Percentiles rank a stretch among this genome's conserved stretches.
phyloP scores from a whole-genome alignment of 179 eudicot genomes.

The Patellifolia procumbens region DNA sequence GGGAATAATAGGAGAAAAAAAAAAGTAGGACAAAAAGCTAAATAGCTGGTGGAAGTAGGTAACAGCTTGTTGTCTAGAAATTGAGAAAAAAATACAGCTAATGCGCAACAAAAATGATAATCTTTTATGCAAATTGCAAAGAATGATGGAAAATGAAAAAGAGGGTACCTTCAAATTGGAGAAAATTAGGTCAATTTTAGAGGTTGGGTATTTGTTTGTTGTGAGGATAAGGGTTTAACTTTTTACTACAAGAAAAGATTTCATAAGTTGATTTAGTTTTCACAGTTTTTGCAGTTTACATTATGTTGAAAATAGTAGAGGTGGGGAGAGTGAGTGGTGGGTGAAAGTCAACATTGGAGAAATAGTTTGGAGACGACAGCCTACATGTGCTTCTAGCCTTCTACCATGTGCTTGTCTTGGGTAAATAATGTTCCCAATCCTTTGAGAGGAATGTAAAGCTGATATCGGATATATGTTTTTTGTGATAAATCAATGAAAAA shows the following conservation, averaged over 20 bases:
- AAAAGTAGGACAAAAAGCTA: too few relatives aligned
- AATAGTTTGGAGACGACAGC: not conserved
- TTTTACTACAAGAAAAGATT: too few relatives aligned
- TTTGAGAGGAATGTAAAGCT: too few relatives aligned
- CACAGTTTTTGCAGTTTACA: not conserved
- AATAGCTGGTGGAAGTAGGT: slow-evolving; percentile 26
- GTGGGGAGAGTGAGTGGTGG: not conserved
- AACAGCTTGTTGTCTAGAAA: slow-evolving; percentile 15
- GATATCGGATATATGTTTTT: too few relatives aligned
- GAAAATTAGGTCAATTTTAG: not conserved
- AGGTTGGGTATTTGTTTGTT: not conserved
- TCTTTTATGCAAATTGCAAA: slow-evolving; percentile 15
- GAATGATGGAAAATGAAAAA: not conserved
- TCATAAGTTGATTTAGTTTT: not conserved
- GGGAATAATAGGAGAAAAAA: too few relatives aligned
- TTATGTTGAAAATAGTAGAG: not conserved
- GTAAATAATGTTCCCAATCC: too few relatives aligned
- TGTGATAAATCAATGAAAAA: too few relatives aligned
- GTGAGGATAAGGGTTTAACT: not conserved
- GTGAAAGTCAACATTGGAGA: not conserved
- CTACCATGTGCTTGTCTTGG: slow-evolving; percentile 13
- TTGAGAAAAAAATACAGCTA: slow-evolving; percentile 28
- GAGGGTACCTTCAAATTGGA: slow-evolving; percentile 1
- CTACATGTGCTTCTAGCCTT: slow-evolving; percentile 15
- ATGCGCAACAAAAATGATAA: not conserved